Evolutionary conservation across 805 yeast species (phyloP), one percentile per base, ranked within the genome.

Genomic region (Vanderwaltozyma verrucispora): DNA sequence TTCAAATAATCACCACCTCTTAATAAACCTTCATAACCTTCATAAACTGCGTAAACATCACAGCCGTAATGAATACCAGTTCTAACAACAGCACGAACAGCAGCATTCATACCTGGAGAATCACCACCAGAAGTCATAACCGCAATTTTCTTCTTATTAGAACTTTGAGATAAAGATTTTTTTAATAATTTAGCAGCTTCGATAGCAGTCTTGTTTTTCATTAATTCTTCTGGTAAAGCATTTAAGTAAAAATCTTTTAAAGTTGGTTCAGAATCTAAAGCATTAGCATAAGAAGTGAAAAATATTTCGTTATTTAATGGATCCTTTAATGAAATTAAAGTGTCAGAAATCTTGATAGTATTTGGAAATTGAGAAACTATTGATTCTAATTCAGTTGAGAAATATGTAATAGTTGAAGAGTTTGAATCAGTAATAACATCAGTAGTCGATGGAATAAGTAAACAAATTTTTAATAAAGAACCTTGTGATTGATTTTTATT

Each of bases 61-160:
- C 97, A 92, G 14, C 82, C 88, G 40, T 77, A 70, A 65, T 69
- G 75, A 46, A 92, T 85, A 44, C 95, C 95, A 2, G 96, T 76
- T 51, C 98, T 74, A 8, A 89, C 95, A 41, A 92, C 94, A 1
- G 97, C 95, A 45, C 98, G 72, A 7, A 92, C 98, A 20, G 80
- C 84, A 4, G 96, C 89, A 62, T 87, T 86, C 98, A 92, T 92
- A 53, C 99, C 99, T 23, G 94, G 98, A 37, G 97, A 83, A 59
- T 92, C 99, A 63, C 99, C 98, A 50, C 98, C 98, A 1, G 95
- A 85, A 5, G 97, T 92, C 89, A 92, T 87, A 35, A 92, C 92
- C 4, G 94, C 98, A 46, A 92, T 84, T 39, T 57, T 57, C 49
- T 54, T 54, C 49, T 54, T 57, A 20, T 41, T 38, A 32, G 44